Conservation (phyloP, 2,329 filamentous ascomycete genomes). For the Pseudogymnoascus sp. region DNA sequence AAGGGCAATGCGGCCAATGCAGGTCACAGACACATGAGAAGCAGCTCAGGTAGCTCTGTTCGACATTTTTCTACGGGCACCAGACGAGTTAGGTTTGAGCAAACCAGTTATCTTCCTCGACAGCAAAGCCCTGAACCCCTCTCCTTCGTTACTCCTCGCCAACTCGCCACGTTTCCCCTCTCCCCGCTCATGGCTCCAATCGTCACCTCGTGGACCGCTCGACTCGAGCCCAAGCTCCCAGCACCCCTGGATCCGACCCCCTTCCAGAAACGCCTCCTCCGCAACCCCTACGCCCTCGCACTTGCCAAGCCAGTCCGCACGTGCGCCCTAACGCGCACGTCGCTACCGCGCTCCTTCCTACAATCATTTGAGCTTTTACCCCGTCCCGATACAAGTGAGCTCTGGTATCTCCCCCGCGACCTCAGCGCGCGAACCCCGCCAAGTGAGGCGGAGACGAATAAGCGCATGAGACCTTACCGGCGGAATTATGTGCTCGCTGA, state of each 20-base stretch:
- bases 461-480: not conserved
- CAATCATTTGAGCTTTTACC: conserved; percentile 49
- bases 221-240: conserved; percentile 21
- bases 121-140: not conserved
- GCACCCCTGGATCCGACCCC: conserved; percentile 30
- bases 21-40: not conserved
- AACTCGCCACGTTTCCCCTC: conserved; percentile 31
- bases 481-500: not conserved
- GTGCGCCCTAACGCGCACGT: conserved; percentile 41
- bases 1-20: not conserved
- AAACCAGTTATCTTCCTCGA: not conserved
- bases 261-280: conserved; percentile 48
- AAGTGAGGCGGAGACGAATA: not conserved
- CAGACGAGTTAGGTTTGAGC: not conserved
- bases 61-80: not conserved
- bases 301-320: conserved; percentile 52
- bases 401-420: conserved; percentile 49
- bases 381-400: conserved; percentile 43
- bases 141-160: not conserved
- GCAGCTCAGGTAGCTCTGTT: not conserved
- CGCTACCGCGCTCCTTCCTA: conserved; percentile 54
- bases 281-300: conserved; percentile 57
- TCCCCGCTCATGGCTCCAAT: conserved; percentile 40
- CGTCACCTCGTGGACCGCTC: conserved; percentile 27
- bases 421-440: conserved; percentile 21